Evolutionary conservation across 345 rosid genomes (phyloP).

Genomic region (Syzygium jambos): DNA sequence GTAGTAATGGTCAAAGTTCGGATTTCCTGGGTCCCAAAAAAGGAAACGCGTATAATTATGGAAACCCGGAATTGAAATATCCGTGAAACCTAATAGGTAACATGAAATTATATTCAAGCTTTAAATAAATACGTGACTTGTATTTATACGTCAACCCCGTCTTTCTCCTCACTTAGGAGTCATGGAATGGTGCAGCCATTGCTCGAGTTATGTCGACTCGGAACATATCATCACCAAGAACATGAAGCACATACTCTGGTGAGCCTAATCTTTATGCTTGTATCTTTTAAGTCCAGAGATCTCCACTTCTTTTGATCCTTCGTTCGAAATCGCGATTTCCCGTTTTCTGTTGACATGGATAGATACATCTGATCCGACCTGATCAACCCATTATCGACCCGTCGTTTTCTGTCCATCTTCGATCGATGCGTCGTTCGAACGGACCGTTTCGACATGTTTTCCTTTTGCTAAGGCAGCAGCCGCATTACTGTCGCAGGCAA

Average conservation of each 20-base stretch:
- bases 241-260: background rate
- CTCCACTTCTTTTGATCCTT: background rate
- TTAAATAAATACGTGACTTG: background rate
- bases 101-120: background rate
- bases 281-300: background rate
- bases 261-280: background rate
- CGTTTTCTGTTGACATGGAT: too few relatives aligned
- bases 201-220: background rate
- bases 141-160: background rate
- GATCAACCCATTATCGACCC: too few relatives aligned
- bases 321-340: background rate
- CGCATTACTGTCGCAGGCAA: background rate
- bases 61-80: background rate
- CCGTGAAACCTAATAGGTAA: background rate
- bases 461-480: too few relatives aligned
- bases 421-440: too few relatives aligned
- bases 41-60: background rate
- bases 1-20: background rate
- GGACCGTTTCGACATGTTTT: too few relatives aligned
- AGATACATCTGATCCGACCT: too few relatives aligned
- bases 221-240: background rate
- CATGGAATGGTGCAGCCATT: slow-evolving; percentile 4
- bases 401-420: too few relatives aligned
- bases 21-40: background rate
- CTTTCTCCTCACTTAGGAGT: background rate